Evolutionary conservation across 495 filamentous ascomycete genomes (phyloP).

Genomic region (Tuber borchii): DNA sequence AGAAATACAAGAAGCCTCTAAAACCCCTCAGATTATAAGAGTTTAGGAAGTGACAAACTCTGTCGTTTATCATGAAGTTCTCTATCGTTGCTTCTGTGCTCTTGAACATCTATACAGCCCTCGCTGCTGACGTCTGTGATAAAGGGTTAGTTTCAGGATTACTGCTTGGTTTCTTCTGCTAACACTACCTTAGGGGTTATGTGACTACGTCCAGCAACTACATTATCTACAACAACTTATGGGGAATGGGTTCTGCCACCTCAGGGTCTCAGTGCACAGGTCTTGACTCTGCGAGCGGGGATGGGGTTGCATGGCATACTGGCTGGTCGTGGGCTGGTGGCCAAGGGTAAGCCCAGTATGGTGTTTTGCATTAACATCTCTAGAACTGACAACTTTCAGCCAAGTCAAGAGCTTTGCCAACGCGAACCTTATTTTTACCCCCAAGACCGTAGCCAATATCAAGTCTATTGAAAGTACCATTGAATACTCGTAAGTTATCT

Average conservation of each 20-base stretch:
- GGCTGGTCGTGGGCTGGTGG: slow-evolving; percentile 55
- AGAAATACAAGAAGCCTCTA: background rate
- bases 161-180: background rate
- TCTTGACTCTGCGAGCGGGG: slow-evolving; percentile 48
- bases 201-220: slow-evolving; percentile 40
- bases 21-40: background rate
- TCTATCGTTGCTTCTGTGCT: slow-evolving; percentile 16
- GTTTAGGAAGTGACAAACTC: background rate
- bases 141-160: slow-evolving; percentile 7
- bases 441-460: slow-evolving; percentile 49
- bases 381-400: slow-evolving; percentile 9
- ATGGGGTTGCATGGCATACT: slow-evolving; percentile 53
- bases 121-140: slow-evolving; percentile 26
- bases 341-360: slow-evolving; percentile 20
- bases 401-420: slow-evolving; percentile 60
- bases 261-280: slow-evolving; percentile 55
- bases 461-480: slow-evolving; percentile 50
- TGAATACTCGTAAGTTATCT: slow-evolving; percentile 49
- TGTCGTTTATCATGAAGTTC: slow-evolving; percentile 18
- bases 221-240: slow-evolving; percentile 54
- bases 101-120: slow-evolving; percentile 13
- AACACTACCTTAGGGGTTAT: slow-evolving; percentile 10
- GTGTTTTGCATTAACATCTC: background rate
- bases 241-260: slow-evolving; percentile 47
- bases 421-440: slow-evolving; percentile 47